Conservation (phyloP, 805 yeast genomes). For the Zygotorulaspora florentina region DNA sequence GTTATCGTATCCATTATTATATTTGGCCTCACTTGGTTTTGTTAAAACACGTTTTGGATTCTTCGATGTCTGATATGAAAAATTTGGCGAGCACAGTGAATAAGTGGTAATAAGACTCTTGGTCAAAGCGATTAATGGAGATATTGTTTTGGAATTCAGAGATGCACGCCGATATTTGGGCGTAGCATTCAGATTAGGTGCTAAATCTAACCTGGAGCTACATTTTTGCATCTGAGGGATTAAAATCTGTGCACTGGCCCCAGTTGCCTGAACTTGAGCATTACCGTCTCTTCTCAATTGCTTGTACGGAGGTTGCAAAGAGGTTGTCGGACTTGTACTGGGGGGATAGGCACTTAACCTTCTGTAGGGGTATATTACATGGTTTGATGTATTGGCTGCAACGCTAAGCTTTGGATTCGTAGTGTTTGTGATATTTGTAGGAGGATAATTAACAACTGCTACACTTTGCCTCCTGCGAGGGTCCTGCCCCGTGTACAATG, state of each 20-base stretch:
- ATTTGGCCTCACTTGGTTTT: conserved; percentile 80
- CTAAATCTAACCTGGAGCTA: conserved; percentile 45
- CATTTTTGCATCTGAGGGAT: conserved; percentile 50
- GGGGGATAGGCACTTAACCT: conserved; percentile 30
- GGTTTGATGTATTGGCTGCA: conserved; percentile 12
- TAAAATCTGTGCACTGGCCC: conserved; percentile 23
- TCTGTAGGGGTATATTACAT: conserved; percentile 24
- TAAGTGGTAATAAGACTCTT: conserved; percentile 74
- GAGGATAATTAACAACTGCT: conserved; percentile 14
- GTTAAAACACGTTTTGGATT: conserved; percentile 92
- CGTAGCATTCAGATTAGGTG: conserved; percentile 55
- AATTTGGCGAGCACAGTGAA: conserved; percentile 77
- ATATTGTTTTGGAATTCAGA: conserved; percentile 55
- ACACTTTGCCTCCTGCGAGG: conserved; percentile 16
- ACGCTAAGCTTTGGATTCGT: conserved; percentile 8
- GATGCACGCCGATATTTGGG: conserved; percentile 73
- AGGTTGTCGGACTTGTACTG: conserved; percentile 17
- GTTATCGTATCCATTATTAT: conserved; percentile 82
- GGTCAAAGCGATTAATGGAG: conserved; percentile 80
- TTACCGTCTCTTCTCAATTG: conserved; percentile 33
- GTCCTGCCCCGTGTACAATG: conserved; percentile 11
- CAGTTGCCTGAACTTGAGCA: conserved; percentile 2
- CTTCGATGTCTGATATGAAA: conserved; percentile 74
- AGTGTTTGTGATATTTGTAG: neutral
- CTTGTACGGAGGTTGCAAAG: conserved; percentile 32